Conservation (phyloP, 2,329 filamentous ascomycete species). For the Fusarium humuli region DNA sequence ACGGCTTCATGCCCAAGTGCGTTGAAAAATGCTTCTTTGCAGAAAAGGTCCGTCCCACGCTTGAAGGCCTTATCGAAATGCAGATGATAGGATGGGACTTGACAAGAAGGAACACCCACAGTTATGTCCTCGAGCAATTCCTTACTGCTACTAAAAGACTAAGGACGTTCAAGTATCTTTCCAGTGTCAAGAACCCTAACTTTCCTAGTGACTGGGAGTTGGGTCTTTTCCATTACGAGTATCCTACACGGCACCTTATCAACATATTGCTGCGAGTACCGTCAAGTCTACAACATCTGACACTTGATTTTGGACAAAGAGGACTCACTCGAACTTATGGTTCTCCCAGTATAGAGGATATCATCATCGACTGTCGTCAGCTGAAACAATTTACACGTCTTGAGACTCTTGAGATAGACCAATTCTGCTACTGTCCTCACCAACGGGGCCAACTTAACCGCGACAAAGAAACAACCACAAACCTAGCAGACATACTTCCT, state of each 20-base stretch:
- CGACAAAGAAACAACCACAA: background rate
- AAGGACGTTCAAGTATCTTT: background rate
- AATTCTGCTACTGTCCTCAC: background rate
- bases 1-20: background rate
- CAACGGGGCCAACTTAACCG: fast-evolving
- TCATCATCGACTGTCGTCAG: background rate
- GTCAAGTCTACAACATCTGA: background rate
- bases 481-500: background rate
- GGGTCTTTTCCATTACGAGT: background rate
- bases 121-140: background rate
- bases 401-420: background rate
- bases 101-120: background rate
- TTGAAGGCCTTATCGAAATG: background rate
- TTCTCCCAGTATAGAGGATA: too few species aligned
- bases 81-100: background rate
- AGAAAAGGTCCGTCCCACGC: too few species aligned
- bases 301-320: background rate
- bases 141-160: background rate
- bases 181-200: background rate
- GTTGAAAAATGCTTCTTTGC: fast-evolving
- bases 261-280: background rate
- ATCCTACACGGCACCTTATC: background rate
- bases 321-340: fast-evolving
- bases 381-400: background rate
- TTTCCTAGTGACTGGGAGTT: fast-evolving